phyloP scores from a whole-genome alignment of 1,139 yeast species.

The Lodderomyces margitis region DNA sequence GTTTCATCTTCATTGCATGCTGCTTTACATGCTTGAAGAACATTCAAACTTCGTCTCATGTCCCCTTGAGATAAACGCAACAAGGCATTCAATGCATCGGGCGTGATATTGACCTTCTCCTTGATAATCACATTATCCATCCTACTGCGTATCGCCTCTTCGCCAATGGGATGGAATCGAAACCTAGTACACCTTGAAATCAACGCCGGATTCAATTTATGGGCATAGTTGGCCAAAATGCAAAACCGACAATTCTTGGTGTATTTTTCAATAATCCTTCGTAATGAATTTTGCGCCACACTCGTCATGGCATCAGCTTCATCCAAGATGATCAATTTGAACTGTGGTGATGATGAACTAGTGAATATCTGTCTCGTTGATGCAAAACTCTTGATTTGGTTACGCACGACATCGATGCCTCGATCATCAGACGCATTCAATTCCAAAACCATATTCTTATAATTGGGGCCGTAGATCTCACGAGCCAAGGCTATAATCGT shows the following conservation, averaged over 20 bases:
- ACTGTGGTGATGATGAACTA: slow-evolving; percentile 46
- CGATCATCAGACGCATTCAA: slow-evolving; percentile 85
- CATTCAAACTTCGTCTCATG: slow-evolving; percentile 94
- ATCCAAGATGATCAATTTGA: slow-evolving; percentile 87
- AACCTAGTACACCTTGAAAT: slow-evolving; percentile 93
- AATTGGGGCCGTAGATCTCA: slow-evolving; percentile 86
- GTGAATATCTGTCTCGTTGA: slow-evolving; percentile 86
- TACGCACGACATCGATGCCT: slow-evolving; percentile 83
- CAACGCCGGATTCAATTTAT: slow-evolving; percentile 92
- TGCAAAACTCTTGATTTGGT: slow-evolving; percentile 81
- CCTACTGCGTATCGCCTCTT: slow-evolving; percentile 65
- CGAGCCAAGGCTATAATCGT: slow-evolving; percentile 87
- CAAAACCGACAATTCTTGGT: slow-evolving; percentile 95
- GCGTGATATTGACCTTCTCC: slow-evolving; percentile 59
- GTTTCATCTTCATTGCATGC: slow-evolving; percentile 55
- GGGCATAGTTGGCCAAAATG: slow-evolving; percentile 93
- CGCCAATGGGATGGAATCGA: slow-evolving; percentile 80
- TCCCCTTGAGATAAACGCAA: slow-evolving; percentile 80
- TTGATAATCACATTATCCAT: slow-evolving; percentile 63
- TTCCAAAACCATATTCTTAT: slow-evolving; percentile 86
- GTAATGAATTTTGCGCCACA: slow-evolving; percentile 88
- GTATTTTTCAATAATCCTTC: slow-evolving; percentile 90
- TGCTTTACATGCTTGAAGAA: slow-evolving; percentile 89
- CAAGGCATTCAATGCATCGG: slow-evolving; percentile 65
- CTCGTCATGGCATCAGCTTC: slow-evolving; percentile 99